Conservation (phyloP, 148 eudicot genomes). For the Rhododendron simsii region DNA sequence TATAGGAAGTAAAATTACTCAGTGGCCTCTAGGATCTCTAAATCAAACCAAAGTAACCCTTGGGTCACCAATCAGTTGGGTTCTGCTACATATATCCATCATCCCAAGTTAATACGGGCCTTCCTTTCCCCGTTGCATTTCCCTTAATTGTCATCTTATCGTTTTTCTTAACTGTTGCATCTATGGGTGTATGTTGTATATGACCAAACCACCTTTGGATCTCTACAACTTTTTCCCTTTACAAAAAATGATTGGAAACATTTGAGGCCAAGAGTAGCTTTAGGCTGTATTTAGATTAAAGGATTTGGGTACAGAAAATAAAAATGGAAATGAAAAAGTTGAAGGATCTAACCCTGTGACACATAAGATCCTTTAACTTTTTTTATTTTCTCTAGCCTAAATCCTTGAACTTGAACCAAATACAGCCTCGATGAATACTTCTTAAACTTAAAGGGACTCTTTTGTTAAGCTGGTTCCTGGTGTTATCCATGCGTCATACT, state of each 20-base stretch:
- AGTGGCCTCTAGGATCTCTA: not conserved
- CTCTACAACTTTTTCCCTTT: not conserved
- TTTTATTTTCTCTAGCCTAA: not conserved
- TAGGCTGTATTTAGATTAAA: not conserved
- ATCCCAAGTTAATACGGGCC: not conserved
- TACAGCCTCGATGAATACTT: not conserved
- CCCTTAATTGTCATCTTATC: not conserved
- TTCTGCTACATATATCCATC: not conserved
- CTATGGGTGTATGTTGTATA: not conserved
- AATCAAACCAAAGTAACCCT: not conserved
- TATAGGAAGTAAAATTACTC: not conserved
- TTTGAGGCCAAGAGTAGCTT: not conserved
- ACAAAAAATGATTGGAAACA: not conserved
- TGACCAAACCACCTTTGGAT: not conserved
- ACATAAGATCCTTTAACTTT: not conserved
- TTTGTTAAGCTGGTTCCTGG: not conserved
- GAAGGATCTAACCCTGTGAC: not conserved
- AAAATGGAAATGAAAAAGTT: not conserved
- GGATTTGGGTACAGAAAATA: not conserved
- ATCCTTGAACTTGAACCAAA: not conserved
- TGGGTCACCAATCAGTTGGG: not conserved
- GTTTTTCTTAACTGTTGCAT: not conserved
- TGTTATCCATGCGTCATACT: not conserved
- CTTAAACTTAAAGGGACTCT: not conserved
- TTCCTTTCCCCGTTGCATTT: not conserved